Percentiles rank a stretch among this genome's conserved stretches.
Conservation (phyloP, 148 eudicot species). For the Rhododendron vialii region DNA sequence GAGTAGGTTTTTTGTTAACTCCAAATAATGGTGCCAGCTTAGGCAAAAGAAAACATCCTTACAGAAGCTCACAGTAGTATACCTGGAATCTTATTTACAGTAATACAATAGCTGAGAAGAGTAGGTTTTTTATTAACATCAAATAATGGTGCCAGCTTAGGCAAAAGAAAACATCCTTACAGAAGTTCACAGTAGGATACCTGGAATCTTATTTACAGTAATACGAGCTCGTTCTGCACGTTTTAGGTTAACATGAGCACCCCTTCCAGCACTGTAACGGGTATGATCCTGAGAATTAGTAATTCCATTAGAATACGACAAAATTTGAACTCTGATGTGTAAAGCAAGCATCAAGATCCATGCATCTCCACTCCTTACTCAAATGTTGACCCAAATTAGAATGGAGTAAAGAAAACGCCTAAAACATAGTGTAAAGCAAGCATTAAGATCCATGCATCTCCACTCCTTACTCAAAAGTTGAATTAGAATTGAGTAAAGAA, state of each 20-base stretch:
- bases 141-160: not conserved
- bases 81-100: conserved; percentile 91
- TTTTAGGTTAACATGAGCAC: conserved; percentile 81
- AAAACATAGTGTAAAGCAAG: not conserved
- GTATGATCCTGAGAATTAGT: conserved; percentile 55
- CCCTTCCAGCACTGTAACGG: conserved; percentile 88
- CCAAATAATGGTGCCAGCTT: not conserved
- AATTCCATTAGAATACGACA: not conserved
- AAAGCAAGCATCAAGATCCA: not conserved
- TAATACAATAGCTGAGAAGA: conserved; percentile 50
- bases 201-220: conserved; percentile 81
- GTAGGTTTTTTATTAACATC: conserved; percentile 12
- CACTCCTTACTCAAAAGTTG: not conserved
- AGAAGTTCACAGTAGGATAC: conserved; percentile 25
- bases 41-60: not conserved
- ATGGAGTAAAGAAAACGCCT: not conserved
- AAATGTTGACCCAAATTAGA: not conserved
- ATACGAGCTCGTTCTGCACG: conserved; percentile 94
- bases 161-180: not conserved
- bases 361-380: not conserved
- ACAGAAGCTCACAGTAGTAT: not conserved
- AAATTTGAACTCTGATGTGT: not conserved
- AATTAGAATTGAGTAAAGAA: too few relatives aligned
- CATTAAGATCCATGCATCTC: not conserved
- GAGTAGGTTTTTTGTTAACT: conserved; percentile 11